Base-by-base conservation (phyloP, 306 rosid genomes). In the Acacia melanoxylon region DNA sequence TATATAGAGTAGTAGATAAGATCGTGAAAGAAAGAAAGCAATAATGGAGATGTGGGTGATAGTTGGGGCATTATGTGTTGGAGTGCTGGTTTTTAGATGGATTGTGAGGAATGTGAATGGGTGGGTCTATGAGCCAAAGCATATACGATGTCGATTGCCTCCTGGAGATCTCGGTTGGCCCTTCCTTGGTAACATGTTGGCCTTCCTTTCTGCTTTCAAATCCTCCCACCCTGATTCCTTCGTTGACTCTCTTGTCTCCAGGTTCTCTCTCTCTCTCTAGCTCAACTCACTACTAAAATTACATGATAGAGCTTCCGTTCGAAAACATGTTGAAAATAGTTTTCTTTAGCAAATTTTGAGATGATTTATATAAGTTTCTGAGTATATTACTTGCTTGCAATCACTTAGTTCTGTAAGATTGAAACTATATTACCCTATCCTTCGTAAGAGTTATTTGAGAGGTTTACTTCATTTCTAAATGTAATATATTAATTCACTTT, bases 121-220 rank as follows among this genome's bases (percentile, higher is more conserved):
- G 84, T 91, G 86, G 85, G 41, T 92, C 1, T 86, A 89, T 68
- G 98, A 89, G 71, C 48, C 72, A 16, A 89, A 79, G 76, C 90
- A 82, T 54, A 78, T 80, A 72, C 48, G 3, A 10, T 15, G 0
- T 20, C 79, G 73, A 22, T 89, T 92, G 4, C 98, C 98, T 5
- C 98, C 98, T 0, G 98, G 97, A 42, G 92, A 94, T 76, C 48
- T 94, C 83, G 98, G 98, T 0, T 91, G 86, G 93, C 98, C 97
- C 46, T 81, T 91, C 83, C 74, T 94, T 40, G 98, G 98, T 10
- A 94, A 94, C 72, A 94, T 94, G 98, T 91, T 94, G 97, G 77
- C 93, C 69, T 94, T 94, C 82, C 98, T 94, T 27, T 12, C 61
- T 66, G 97, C 97, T 44, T 94, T 91, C 94, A 94, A 91, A 84